Evolutionary conservation across 805 yeast genomes (phyloP), one percentile per base, ranked within the genome.

Genomic region (Sugiyamaella floridensis): DNA sequence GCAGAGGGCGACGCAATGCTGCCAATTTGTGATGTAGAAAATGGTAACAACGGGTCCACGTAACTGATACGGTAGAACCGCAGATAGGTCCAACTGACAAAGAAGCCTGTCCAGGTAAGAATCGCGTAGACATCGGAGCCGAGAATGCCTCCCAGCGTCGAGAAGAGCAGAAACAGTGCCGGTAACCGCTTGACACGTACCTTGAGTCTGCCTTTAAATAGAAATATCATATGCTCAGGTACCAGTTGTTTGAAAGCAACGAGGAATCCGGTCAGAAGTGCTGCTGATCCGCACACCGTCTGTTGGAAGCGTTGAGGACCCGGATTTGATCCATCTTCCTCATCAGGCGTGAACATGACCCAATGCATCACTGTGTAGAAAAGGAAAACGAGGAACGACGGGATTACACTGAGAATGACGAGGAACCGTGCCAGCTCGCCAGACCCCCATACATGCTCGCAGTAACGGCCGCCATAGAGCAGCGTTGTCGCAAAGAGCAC

Each of bases 61-160:
- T 72, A 68, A 45, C 78, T 75, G 14, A 76, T 63, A 62, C 89
- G 93, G 71, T 71, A 82, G 67, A 88, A 90, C 58, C 98, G 76
- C 60, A 90, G 73, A 65, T 89, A 92, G 46, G 71, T 64, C 87
- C 92, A 90, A 15, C 90, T 74, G 1, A 80, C 71, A 47, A 86
- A 67, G 60, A 90, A 89, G 7, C 76, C 76, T 2, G 61, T 28
- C 64, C 67, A 63, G 22, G 69, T 65, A 20, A 68, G 65, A 4
- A 62, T 26, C 12, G 53, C 48, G 42, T 47, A 53, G 9, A 51
- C 46, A 10, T 62, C 51, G 64, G 48, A 18, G 60, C 63, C 61
- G 49, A 70, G 19, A 58, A 62, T 5, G 51, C 60, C 62, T 47
- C 73, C 55, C 45, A 65, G 6, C 29, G 61, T 50, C 18, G 63